Percentiles rank a stretch among this genome's conserved stretches.
phyloP scores from a whole-genome alignment of 73 alveolate species.

The Halteria grandinella region DNA sequence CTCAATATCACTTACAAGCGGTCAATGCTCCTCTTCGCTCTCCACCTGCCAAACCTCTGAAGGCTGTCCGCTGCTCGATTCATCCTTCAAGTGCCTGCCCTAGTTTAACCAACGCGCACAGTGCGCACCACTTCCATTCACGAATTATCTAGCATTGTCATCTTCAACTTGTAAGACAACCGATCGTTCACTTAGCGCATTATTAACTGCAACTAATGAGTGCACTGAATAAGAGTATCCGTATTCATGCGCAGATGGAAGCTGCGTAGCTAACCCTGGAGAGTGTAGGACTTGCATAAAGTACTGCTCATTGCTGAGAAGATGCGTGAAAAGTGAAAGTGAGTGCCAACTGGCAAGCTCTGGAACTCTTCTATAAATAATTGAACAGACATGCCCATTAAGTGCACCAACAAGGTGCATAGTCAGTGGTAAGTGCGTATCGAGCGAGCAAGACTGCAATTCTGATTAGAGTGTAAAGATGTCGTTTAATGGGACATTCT shows the following conservation, averaged over 20 bases:
- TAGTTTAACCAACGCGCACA: neutral
- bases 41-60: too few relatives aligned
- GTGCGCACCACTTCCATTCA: conserved; percentile 18
- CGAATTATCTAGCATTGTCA: neutral
- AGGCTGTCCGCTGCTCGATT: conserved; percentile 12
- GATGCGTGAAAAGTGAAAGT: conserved; percentile 14
- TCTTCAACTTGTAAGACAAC: conserved; percentile 2
- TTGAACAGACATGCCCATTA: conserved; percentile 7
- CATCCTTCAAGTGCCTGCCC: neutral
- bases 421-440: conserved; percentile 22
- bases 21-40: too few relatives aligned
- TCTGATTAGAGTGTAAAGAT: neutral
- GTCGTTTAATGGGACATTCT: neutral
- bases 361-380: neutral
- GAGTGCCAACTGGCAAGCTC: conserved; percentile 21
- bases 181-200: neutral
- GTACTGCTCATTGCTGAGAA: conserved; percentile 8
- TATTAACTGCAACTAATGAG: neutral
- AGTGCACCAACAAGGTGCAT: conserved; percentile 31
- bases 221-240: conserved; percentile 53
- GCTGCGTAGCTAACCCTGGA: conserved; percentile 55
- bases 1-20: too few relatives aligned
- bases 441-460: conserved; percentile 1
- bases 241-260: conserved; percentile 72
- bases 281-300: conserved; percentile 64